Percentiles rank a stretch among this genome's conserved stretches.
phyloP scores from a whole-genome alignment of 116 monocot species.

The Phalaenopsis hybrid region DNA sequence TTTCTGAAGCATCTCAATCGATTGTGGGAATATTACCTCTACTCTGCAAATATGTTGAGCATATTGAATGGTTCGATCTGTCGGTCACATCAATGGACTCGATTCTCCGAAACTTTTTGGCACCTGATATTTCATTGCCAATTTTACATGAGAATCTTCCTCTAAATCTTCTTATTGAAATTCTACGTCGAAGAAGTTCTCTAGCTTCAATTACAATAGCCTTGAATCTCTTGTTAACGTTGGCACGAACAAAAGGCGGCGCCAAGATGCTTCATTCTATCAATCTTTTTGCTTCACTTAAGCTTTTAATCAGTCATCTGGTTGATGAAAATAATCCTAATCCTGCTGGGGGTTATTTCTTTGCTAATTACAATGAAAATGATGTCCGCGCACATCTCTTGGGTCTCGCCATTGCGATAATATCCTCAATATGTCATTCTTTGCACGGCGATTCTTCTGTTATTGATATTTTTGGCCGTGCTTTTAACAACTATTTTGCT shows the following conservation, averaged over 20 bases:
- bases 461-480: conserved; percentile 42
- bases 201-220: conserved; percentile 26
- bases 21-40: conserved; percentile 56
- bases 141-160: conserved; percentile 65
- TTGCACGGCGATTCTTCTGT: conserved; percentile 47
- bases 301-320: conserved; percentile 36
- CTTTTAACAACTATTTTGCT: conserved; percentile 46
- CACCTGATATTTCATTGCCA: conserved; percentile 55
- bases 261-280: conserved; percentile 60
- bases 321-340: conserved; percentile 12
- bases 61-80: conserved; percentile 35
- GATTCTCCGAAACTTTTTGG: conserved; percentile 53
- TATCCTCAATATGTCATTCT: conserved; percentile 46
- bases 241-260: conserved; percentile 57
- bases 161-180: conserved; percentile 42
- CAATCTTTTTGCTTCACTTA: conserved; percentile 48
- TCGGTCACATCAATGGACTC: conserved; percentile 63
- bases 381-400: conserved; percentile 31
- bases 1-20: conserved; percentile 42
- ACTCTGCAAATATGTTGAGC: conserved; percentile 70
- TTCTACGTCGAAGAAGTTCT: conserved; percentile 29
- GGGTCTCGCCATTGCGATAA: conserved; percentile 55
- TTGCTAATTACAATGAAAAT: conserved; percentile 5
- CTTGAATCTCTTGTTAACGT: conserved; percentile 71
- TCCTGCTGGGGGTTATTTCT: conserved; percentile 6